phyloP scores from a whole-genome alignment of 2,329 filamentous ascomycete species.

The Fusarium sp. region DNA sequence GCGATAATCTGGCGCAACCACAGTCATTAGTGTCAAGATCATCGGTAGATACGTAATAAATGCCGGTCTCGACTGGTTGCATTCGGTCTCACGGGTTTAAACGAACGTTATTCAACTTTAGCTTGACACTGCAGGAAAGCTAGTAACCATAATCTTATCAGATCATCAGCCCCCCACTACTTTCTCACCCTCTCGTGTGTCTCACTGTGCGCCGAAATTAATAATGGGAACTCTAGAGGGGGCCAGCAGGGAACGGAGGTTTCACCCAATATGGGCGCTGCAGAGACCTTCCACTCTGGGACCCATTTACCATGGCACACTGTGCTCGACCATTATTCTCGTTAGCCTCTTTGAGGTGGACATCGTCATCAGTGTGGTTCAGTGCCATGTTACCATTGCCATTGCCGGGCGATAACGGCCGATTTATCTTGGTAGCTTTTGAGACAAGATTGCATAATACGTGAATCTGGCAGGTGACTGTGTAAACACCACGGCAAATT shows the following conservation, averaged over 20 bases:
- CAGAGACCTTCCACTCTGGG: neutral
- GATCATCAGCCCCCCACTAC: slow-evolving; percentile 20
- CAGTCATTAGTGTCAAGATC: slow-evolving; percentile 1
- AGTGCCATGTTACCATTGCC: neutral
- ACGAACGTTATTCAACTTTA: neutral
- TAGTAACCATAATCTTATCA: slow-evolving; percentile 23
- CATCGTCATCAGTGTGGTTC: slow-evolving; percentile 16
- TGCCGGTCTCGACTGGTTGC: neutral
- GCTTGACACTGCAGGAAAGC: slow-evolving; percentile 5
- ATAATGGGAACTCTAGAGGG: neutral
- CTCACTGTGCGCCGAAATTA: slow-evolving; percentile 13
- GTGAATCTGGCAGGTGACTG: too few species aligned
- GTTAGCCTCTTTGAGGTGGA: slow-evolving; percentile 6
- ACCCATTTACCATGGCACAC: neutral
- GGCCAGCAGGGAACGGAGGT: slow-evolving; percentile 15
- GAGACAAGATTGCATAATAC: neutral
- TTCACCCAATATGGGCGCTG: slow-evolving; percentile 17
- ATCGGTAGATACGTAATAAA: slow-evolving; percentile 15
- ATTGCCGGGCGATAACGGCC: slow-evolving; percentile 17
- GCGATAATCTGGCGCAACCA: neutral
- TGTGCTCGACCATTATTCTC: slow-evolving; percentile 1
- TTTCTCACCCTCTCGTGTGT: neutral
- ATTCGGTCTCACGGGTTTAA: neutral
- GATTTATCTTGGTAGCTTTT: neutral
- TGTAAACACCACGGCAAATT: too few species aligned